These are phyloP conservation scores for Globisporangium nodosum DNA, from an alignment of 352 stramenopile species.

Conservation along the genomic window DNA sequence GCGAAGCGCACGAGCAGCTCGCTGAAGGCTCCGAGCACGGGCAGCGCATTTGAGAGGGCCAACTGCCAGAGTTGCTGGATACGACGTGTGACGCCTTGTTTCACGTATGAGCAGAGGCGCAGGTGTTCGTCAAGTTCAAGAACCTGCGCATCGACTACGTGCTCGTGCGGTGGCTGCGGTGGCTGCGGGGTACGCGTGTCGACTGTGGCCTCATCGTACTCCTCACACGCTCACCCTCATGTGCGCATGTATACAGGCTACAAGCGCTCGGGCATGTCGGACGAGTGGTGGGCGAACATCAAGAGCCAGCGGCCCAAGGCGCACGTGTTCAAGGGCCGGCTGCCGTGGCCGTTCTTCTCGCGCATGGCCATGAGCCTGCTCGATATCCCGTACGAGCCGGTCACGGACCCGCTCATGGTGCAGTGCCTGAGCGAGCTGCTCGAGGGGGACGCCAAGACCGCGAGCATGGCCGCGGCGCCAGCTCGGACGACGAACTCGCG, in stretches of 20 bases:
- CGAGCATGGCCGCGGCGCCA: neutral
- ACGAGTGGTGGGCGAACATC: conserved; percentile 46
- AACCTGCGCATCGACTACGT: conserved; percentile 55
- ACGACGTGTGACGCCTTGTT: too few relatives aligned
- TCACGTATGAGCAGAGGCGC: conserved; percentile 20
- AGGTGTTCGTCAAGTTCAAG: conserved; percentile 63
- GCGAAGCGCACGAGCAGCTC: conserved; percentile 4
- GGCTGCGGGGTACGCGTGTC: conserved; percentile 22
- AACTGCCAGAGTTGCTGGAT: too few relatives aligned
- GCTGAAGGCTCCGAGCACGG: conserved; percentile 1
- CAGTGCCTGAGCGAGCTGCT: conserved; percentile 22
- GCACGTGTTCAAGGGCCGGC: conserved; percentile 48
- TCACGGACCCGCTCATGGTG: conserved; percentile 13
- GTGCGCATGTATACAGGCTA: conserved; percentile 17
- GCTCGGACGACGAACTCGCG: neutral
- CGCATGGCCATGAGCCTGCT: conserved; percentile 43
- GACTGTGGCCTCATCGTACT: neutral
- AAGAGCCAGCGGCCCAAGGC: conserved; percentile 38
- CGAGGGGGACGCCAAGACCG: conserved; percentile 2
- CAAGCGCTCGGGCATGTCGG: conserved; percentile 19
- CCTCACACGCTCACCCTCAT: neutral
- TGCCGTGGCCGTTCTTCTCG: conserved; percentile 43
- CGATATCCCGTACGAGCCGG: conserved; percentile 15
- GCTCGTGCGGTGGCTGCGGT: conserved; percentile 37
- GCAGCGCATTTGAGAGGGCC: neutral